A percentile compares a stretch with the other conserved stretches of the same genome.
These are phyloP conservation scores for Podospora australis DNA, from an alignment of 495 filamentous ascomycete genomes.

Conservation along the genomic window DNA sequence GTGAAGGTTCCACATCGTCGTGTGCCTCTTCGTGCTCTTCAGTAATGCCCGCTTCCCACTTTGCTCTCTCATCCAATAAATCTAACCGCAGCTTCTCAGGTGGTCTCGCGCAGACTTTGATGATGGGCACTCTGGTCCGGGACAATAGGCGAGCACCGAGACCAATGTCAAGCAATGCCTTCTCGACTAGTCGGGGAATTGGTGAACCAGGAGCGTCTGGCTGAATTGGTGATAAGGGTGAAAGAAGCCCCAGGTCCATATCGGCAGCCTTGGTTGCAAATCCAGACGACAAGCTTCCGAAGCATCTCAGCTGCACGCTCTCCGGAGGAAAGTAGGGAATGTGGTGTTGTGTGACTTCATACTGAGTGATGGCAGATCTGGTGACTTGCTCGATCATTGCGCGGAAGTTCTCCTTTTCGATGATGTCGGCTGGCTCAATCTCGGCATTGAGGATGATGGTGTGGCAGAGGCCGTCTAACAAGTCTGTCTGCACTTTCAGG, in stretches of 20 bases:
- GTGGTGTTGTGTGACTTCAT: slow-evolving; percentile 37
- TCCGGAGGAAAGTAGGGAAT: slow-evolving; percentile 35
- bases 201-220: slow-evolving; percentile 46
- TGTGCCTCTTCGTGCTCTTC: slow-evolving; percentile 32
- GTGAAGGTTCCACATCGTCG: slow-evolving; percentile 22
- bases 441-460: slow-evolving; percentile 37
- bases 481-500: slow-evolving; percentile 34
- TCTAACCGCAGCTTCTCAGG: slow-evolving; percentile 41
- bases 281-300: slow-evolving; percentile 66
- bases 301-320: slow-evolving; percentile 56
- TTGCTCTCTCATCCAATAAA: slow-evolving; percentile 50
- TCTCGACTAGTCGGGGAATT: slow-evolving; percentile 60
- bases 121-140: slow-evolving; percentile 70
- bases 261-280: slow-evolving; percentile 69
- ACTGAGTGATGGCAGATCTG: slow-evolving; percentile 43
- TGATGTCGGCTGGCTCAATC: slow-evolving; percentile 47
- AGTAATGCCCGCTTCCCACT: slow-evolving; percentile 50
- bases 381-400: slow-evolving; percentile 49
- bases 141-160: slow-evolving; percentile 64
- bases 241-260: slow-evolving; percentile 68
- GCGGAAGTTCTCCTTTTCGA: slow-evolving; percentile 59
- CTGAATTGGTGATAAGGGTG: slow-evolving; percentile 42
- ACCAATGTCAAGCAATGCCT: slow-evolving; percentile 58
- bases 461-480: slow-evolving; percentile 41
- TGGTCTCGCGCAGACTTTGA: slow-evolving; percentile 71